Conservation (phyloP, 2,329 filamentous ascomycete genomes). For the Penicillium frequentans region DNA sequence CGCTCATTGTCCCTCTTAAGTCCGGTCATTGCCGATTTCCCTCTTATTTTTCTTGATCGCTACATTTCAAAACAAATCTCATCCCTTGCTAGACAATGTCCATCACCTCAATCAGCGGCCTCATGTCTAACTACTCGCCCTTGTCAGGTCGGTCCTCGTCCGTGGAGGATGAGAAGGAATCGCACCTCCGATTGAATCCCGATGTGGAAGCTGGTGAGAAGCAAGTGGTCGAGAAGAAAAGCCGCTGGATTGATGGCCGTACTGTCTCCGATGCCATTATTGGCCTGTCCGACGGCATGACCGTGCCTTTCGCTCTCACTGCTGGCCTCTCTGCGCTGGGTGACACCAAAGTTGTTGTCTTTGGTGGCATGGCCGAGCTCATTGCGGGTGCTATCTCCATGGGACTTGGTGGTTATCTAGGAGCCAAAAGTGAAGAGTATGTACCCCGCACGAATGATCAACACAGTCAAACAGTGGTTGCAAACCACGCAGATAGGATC, state of each 20-base stretch:
- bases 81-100: constrained; percentile 26
- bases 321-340: constrained; percentile 65
- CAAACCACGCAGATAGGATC: not conserved
- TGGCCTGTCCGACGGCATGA: constrained; percentile 75
- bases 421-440: constrained; percentile 52
- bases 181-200: constrained; percentile 15
- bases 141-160: constrained; percentile 18
- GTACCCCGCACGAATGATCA: constrained; percentile 9
- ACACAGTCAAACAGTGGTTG: not conserved
- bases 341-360: constrained; percentile 66
- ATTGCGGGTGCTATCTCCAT: constrained; percentile 75
- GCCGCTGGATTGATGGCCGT: constrained; percentile 35
- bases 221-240: constrained; percentile 23
- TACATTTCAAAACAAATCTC: not conserved
- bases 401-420: constrained; percentile 73
- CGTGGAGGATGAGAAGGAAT: constrained; percentile 31
- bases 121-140: constrained; percentile 31
- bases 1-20: constrained; percentile 10
- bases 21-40: not conserved
- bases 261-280: constrained; percentile 64
- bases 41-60: not conserved
- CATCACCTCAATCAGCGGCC: constrained; percentile 28
- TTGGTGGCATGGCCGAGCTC: constrained; percentile 72
- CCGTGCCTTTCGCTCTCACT: constrained; percentile 76
- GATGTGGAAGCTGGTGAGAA: constrained; percentile 15